Conservation (phyloP, 306 rosid genomes). For the Prunus mira region DNA sequence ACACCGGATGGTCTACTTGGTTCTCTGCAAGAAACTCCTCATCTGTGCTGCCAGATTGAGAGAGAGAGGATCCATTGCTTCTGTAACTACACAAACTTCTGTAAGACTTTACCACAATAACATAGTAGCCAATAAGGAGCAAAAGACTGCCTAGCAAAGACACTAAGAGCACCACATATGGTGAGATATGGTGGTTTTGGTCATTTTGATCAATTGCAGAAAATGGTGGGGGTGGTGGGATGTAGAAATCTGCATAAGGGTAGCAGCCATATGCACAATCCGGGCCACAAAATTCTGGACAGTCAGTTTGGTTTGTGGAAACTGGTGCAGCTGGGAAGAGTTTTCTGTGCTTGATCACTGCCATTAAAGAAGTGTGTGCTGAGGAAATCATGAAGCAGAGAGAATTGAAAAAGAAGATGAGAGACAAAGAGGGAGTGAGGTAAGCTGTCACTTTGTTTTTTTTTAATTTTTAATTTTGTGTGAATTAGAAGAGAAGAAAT, state of each 20-base stretch:
- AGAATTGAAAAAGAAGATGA: constrained; percentile 22
- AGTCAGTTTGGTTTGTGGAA: constrained; percentile 47
- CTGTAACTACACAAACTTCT: constrained; percentile 31
- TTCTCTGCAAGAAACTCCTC: constrained; percentile 44
- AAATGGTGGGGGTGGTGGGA: constrained; percentile 23
- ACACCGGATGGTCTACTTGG: constrained; percentile 61
- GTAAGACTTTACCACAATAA: constrained; percentile 48
- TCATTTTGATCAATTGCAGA: constrained; percentile 9
- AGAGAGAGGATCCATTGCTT: constrained; percentile 8
- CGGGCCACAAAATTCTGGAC: constrained; percentile 51
- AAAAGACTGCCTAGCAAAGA: constrained; percentile 38
- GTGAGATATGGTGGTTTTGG: constrained; percentile 31
- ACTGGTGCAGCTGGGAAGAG: constrained; percentile 44
- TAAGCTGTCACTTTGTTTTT: constrained; percentile 10
- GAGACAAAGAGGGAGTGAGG: constrained; percentile 15
- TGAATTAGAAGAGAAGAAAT: constrained; percentile 45
- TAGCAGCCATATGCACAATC: constrained; percentile 49
- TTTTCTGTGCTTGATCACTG: constrained; percentile 47
- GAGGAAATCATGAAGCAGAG: constrained; percentile 14
- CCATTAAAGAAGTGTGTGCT: constrained; percentile 29
- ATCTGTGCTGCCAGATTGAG: constrained; percentile 26
- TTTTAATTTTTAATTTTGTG: constrained; percentile 1
- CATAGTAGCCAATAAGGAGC: constrained; percentile 43
- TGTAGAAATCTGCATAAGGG: constrained; percentile 35
- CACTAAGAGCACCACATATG: constrained; percentile 42